Evolutionary conservation across 371 early-diverging fungal genomes (phyloP), one percentile per base, ranked within the genome.

Genomic region (Mucor lusitanicus): DNA sequence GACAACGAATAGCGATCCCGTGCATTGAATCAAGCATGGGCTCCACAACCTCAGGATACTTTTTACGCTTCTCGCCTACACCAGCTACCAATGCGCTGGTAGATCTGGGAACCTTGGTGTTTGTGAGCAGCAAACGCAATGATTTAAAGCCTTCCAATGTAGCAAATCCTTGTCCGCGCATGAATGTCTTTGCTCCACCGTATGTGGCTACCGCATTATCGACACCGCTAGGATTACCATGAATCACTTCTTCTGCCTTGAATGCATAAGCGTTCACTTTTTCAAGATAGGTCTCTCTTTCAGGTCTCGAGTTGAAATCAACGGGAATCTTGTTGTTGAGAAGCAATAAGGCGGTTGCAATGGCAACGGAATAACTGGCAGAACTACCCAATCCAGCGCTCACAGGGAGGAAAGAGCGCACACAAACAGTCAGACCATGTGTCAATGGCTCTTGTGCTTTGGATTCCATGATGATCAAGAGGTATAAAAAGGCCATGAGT

Each of bases 331-430:
- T 68, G 11, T 77, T 72, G 61, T 81, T 71, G 1, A 85, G 81
- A 17, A 88, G 71, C 61, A 97, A 79, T 32, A 98, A 68, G 3
- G 91, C 90, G 0, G 95, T 85, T 2, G 94, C 84, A n/a, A 96
- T 65, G 17, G 84, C 87, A 13, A 95, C 95, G 53, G 91, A 88
- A 76, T 88, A 97, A 11, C 97, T 88, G 1, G 99, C 99, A 6
- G 97, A 97, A 6, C 96, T 96, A 3, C 99, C 99, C 13, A 99
- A 85, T 0, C 99, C 99, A 17, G 97, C 91, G 21, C 98, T 96
- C n/a, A 98, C 92, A 3, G 99, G 99, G 6, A 99, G 67, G 35
- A 78, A 76, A 0, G 97, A 95, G 13, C 90, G 79, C 25, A 94
- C 87, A 59, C 76, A 72, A 30, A 94, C 67, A 6, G 85, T 86